Evolutionary conservation across 2,329 filamentous ascomycete genomes (phyloP).

Genomic region (Albifimbria verrucaria): DNA sequence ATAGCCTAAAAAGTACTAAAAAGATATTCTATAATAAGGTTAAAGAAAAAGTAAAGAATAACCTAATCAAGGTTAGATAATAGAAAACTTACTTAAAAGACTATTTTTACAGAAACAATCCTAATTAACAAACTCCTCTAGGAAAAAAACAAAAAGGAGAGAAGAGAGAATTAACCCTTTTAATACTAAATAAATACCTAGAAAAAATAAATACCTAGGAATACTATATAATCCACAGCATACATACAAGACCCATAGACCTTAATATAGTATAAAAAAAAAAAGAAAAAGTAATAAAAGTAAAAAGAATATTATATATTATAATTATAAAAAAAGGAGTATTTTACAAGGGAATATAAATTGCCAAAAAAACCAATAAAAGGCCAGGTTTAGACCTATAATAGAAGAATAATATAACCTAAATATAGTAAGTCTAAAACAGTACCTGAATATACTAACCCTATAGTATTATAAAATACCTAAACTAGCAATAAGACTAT

Average conservation of each 20-base stretch:
- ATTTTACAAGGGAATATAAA: background rate
- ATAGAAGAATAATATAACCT: background rate
- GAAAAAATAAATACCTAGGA: no score
- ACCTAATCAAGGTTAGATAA: background rate
- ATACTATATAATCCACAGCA: no score
- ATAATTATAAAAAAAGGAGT: background rate
- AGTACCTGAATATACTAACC: no score
- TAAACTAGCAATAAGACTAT: no score
- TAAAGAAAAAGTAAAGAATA: background rate
- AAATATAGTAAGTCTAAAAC: no score
- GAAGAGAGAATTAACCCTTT: background rate
- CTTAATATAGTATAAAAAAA: background rate
- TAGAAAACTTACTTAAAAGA: background rate
- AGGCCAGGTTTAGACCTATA: no score
- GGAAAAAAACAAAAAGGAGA: background rate
- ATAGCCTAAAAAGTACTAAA: background rate
- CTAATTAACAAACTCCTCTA: background rate
- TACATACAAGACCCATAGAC: no score
- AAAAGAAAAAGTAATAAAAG: background rate
- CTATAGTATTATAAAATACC: background rate
- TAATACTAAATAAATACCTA: no score
- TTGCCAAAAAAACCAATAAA: background rate
- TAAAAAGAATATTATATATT: background rate
- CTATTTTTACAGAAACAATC: background rate
- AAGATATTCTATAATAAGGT: background rate